phyloP scores from a whole-genome alignment of 352 stramenopile species.

The Phytophthora citrophthora region DNA sequence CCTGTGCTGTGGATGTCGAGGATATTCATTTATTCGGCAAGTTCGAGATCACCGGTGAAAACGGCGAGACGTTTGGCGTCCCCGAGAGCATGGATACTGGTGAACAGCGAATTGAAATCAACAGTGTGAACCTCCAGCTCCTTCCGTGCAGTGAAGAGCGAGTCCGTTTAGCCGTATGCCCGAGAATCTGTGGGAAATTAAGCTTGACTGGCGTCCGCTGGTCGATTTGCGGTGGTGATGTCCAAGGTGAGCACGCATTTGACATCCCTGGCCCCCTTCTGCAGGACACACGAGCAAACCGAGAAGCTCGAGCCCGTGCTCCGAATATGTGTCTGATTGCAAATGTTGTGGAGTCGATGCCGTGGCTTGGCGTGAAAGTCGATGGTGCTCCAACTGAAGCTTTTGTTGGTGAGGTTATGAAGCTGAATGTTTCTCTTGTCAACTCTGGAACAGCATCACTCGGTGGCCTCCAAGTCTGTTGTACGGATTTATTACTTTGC shows the following conservation, averaged over 20 bases:
- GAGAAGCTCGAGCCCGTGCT: slow-evolving; percentile 72
- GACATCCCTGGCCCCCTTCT: slow-evolving; percentile 80
- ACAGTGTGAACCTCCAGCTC: slow-evolving; percentile 78
- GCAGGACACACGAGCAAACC: slow-evolving; percentile 79
- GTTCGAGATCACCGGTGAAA: slow-evolving; percentile 47
- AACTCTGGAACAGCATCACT: slow-evolving; percentile 68
- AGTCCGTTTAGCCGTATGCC: slow-evolving; percentile 71
- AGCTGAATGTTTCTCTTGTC: slow-evolving; percentile 53
- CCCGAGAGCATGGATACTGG: slow-evolving; percentile 37
- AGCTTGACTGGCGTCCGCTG: slow-evolving; percentile 77
- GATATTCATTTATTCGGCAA: slow-evolving; percentile 84
- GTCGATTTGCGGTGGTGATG: slow-evolving; percentile 84
- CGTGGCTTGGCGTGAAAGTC: slow-evolving; percentile 81
- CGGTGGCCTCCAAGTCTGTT: slow-evolving; percentile 64
- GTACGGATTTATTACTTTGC: slow-evolving; percentile 69
- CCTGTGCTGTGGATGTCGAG: slow-evolving; percentile 82
- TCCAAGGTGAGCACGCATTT: slow-evolving; percentile 84
- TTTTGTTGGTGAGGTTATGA: slow-evolving; percentile 72
- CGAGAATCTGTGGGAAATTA: slow-evolving; percentile 62
- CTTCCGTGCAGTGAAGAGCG: slow-evolving; percentile 79
- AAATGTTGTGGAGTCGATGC: slow-evolving; percentile 75
- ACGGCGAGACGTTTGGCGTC: slow-evolving; percentile 48
- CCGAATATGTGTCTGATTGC: slow-evolving; percentile 81
- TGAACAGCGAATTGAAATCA: slow-evolving; percentile 56
- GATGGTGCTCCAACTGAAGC: slow-evolving; percentile 45